phyloP scores from a whole-genome alignment of 306 rosid species.

The Calophaca sinica region DNA sequence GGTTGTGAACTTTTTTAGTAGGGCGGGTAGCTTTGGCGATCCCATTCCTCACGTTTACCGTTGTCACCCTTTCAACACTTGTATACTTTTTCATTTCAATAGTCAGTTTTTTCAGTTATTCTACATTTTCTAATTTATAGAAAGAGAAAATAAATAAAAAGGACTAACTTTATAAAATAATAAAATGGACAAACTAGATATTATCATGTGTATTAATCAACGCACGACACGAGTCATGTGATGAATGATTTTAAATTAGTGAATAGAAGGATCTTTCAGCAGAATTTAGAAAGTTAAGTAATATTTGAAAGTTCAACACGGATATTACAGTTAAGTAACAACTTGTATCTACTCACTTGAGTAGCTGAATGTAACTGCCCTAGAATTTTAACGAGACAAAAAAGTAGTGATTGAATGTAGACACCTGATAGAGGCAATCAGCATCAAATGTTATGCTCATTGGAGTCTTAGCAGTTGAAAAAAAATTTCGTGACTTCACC shows the following conservation, averaged over 20 bases:
- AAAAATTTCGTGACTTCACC: slow-evolving; percentile 17
- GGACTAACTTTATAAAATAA: not conserved
- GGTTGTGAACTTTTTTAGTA: too few relatives aligned
- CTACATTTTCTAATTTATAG: not conserved
- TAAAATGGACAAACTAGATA: not conserved
- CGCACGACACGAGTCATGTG: not conserved
- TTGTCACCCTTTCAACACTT: too few relatives aligned
- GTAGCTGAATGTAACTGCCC: slow-evolving; percentile 37
- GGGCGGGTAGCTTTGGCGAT: too few relatives aligned
- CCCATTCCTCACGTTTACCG: too few relatives aligned
- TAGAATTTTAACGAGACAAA: slow-evolving; percentile 17
- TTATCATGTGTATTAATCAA: not conserved
- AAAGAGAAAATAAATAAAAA: slow-evolving; percentile 3
- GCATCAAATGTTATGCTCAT: slow-evolving; percentile 33
- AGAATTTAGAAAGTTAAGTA: slow-evolving; percentile 1
- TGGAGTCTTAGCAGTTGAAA: slow-evolving; percentile 44
- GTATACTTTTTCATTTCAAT: too few relatives aligned
- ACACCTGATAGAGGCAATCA: slow-evolving; percentile 36
- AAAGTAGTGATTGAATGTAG: not conserved
- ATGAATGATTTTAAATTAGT: not conserved
- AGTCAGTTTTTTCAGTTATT: not conserved
- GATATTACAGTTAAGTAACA: too few relatives aligned
- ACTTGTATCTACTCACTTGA: slow-evolving; percentile 13
- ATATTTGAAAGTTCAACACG: slow-evolving; percentile 11
- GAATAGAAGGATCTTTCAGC: not conserved